Evolutionary conservation across 2,329 filamentous ascomycete species (phyloP).

Genomic region (Magnaporthiopsis incrustans): DNA sequence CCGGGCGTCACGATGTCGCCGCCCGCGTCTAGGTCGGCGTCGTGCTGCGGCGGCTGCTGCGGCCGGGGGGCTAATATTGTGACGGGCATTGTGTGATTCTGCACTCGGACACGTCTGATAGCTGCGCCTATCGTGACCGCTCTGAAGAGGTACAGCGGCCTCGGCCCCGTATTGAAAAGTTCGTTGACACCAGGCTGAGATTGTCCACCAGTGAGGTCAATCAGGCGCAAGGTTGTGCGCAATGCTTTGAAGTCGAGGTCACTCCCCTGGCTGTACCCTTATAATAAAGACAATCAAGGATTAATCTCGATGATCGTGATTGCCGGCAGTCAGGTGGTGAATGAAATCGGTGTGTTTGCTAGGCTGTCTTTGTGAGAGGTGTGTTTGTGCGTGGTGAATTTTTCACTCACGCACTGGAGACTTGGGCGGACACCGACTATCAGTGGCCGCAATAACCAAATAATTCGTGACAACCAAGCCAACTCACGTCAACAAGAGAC

Average conservation of each 20-base stretch:
- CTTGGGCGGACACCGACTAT: neutral
- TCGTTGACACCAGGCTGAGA: too few species aligned
- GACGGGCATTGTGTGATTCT: slow-evolving; percentile 32
- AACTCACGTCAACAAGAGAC: too few species aligned
- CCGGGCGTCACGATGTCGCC: slow-evolving; percentile 75
- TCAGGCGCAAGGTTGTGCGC: too few species aligned
- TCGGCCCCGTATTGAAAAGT: neutral
- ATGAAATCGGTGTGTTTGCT: neutral
- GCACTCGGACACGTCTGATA: neutral
- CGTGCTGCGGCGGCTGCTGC: slow-evolving; percentile 21
- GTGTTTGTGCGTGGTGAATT: neutral
- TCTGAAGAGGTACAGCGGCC: neutral
- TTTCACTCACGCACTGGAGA: neutral
- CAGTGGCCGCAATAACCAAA: neutral
- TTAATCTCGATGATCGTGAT: neutral
- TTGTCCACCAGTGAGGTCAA: too few species aligned
- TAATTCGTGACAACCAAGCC: neutral
- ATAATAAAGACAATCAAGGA: neutral
- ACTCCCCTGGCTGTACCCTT: neutral
- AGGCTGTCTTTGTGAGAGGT: neutral
- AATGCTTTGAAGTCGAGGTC: neutral
- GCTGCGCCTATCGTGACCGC: too few species aligned
- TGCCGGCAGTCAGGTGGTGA: too few species aligned
- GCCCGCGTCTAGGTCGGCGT: slow-evolving; percentile 36
- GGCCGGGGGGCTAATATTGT: slow-evolving; percentile 36